Base-by-base conservation (phyloP, 2,329 filamentous ascomycete genomes). In the Claviceps spartinae region DNA sequence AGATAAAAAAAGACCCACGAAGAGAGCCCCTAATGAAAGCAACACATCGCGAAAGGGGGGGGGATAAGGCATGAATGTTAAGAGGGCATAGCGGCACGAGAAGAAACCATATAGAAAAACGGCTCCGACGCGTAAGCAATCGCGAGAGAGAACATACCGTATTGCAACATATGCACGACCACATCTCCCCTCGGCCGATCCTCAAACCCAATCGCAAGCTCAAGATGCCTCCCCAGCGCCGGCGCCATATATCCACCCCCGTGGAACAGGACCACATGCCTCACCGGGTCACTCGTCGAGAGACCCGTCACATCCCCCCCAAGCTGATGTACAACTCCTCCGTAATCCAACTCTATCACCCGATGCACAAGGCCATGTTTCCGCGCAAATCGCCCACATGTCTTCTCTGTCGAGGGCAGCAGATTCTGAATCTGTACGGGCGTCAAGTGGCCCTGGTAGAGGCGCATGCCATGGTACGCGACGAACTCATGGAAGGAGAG, bases 221-320 rank as follows among this genome's bases (percentile, higher is more conserved):
- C 48, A 2, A 54, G 22, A 30, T 54, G 52, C 20, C 5, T 38
- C 16, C n/a, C 30, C 44, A 54, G 26, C 16, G 26, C 44, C 14
- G 52, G 52, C n/a, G 43, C 34, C 44, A 51, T 47, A 18, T 54
- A 54, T 13, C 52, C 48, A 14, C 52, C 52, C 13, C 52, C 52
- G 30, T 54, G 52, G 16, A 51, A 51, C 26, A 48, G 26, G 49
- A 51, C 49, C 3, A 51, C 26, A 26, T 48, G 45, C 16, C 36
- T 34, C 9, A 43, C 22, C 7, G 52, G 44, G 5, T 48, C 26
- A 13, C 9, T 4, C 30, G 30, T 34, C 30, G 9, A 34, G 30
- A 30, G 26, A 30, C 26, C 30, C 30, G 30, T 34, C 9, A 3
- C 30, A 34, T 20, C 16, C 13, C 8, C 43, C 22, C 49, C 52